Evolutionary conservation across 2,329 filamentous ascomycete species (phyloP).

Genomic region (Epichloe scottii): DNA sequence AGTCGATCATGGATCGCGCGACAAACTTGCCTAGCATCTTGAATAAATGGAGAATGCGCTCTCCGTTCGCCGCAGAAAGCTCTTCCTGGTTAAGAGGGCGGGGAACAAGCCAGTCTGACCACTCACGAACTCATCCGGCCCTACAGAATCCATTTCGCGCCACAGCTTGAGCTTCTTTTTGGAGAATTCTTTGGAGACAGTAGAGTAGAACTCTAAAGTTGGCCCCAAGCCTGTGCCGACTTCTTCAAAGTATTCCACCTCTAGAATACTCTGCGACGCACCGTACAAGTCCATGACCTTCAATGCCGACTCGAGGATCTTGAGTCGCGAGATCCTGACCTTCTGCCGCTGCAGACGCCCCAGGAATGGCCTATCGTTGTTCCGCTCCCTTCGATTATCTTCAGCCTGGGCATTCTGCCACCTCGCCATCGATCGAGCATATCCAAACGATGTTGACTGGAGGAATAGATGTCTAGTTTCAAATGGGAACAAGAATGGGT

Average conservation of each 20-base stretch:
- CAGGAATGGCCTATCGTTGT: constrained; percentile 83
- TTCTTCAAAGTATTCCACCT: constrained; percentile 98
- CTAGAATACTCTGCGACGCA: constrained; percentile 86
- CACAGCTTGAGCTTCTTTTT: constrained; percentile 96
- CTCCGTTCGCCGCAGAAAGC: constrained; percentile 61
- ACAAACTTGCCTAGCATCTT: constrained; percentile 95
- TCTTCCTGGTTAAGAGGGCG: constrained; percentile 77
- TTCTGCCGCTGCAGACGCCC: constrained; percentile 91
- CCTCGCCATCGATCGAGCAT: constrained; percentile 90
- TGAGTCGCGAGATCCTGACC: constrained; percentile 89
- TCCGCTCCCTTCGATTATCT: constrained; percentile 66
- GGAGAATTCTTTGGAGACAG: constrained; percentile 90
- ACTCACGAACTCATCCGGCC: constrained; percentile 70
- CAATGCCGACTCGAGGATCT: constrained; percentile 89
- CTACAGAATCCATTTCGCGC: constrained; percentile 73
- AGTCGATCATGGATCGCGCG: constrained; percentile 95
- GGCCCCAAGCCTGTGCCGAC: constrained; percentile 92
- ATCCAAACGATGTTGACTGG: constrained; percentile 96
- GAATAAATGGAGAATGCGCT: constrained; percentile 78
- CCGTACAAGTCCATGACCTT: constrained; percentile 99
- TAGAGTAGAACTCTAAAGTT: constrained; percentile 95
- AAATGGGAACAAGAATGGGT: constrained; percentile 95
- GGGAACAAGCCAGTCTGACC: constrained; percentile 81
- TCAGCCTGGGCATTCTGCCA: constrained; percentile 88
- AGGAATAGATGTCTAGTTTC: constrained; percentile 94